A percentile compares a stretch with the other conserved stretches of the same genome.
These are phyloP conservation scores for Hemisphaericaspora lyxosophila DNA, from an alignment of 1,139 yeast species.

Conservation along the genomic window DNA sequence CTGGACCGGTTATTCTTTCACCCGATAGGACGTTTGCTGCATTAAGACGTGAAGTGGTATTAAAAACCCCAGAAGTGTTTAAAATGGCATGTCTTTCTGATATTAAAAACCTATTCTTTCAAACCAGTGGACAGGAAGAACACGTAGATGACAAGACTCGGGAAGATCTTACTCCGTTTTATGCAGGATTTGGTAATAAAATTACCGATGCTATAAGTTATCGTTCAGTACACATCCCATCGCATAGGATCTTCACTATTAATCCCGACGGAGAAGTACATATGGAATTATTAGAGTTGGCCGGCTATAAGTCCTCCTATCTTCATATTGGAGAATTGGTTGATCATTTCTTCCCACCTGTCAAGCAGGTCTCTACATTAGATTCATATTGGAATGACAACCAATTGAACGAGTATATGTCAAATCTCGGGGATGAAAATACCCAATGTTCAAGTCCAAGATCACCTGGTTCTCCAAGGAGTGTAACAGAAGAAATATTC, in stretches of 20 bases:
- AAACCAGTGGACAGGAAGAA: constrained; percentile 21
- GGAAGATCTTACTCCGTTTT: constrained; percentile 68
- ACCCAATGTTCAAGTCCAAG: constrained; percentile 18
- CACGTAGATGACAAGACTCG: constrained; percentile 9
- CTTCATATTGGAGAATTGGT: constrained; percentile 90
- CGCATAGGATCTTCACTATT: constrained; percentile 92
- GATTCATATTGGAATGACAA: constrained; percentile 40
- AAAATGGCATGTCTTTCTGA: constrained; percentile 96
- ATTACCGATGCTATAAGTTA: constrained; percentile 97
- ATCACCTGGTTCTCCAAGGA: constrained; percentile 24
- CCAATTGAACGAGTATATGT: constrained; percentile 38
- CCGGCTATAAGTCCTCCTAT: constrained; percentile 88
- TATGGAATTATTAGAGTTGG: constrained; percentile 91
- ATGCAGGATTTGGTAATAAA: constrained; percentile 96
- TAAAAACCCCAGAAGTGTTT: constrained; percentile 95
- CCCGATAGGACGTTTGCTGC: constrained; percentile 99
- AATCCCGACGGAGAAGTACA: constrained; percentile 97
- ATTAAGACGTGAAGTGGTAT: constrained; percentile 81
- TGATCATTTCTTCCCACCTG: constrained; percentile 97
- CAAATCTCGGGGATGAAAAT: constrained; percentile 7
- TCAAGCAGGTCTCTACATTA: constrained; percentile 39
- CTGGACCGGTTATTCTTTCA: constrained; percentile 91
- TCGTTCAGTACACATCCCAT: constrained; percentile 90
- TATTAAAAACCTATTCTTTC: constrained; percentile 64
- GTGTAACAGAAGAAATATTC: constrained; percentile 21